phyloP scores from a whole-genome alignment of 352 stramenopile species.

The Phytophthora boehmeriae region DNA sequence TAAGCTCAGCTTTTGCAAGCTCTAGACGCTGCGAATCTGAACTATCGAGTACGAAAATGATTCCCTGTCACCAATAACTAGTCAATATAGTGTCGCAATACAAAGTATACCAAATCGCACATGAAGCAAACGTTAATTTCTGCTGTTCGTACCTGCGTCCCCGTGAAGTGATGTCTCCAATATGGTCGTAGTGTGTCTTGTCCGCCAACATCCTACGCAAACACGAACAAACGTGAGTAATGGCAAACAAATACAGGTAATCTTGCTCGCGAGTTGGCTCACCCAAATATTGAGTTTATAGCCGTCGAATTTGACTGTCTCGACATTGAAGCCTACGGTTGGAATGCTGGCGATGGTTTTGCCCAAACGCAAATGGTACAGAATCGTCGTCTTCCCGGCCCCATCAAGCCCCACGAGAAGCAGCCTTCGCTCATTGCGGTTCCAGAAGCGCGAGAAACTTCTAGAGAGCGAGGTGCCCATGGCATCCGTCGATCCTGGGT shows the following conservation, averaged over 20 bases:
- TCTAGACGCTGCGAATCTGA: constrained; percentile 65
- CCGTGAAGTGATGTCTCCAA: constrained; percentile 87
- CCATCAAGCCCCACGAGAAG: constrained; percentile 80
- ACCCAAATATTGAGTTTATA: constrained; percentile 88
- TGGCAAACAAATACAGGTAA: background rate
- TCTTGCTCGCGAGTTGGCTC: background rate
- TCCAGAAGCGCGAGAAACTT: constrained; percentile 72
- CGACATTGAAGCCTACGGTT: constrained; percentile 85
- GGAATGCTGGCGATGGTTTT: constrained; percentile 83
- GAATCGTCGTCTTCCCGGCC: constrained; percentile 82
- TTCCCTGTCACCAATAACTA: constrained; percentile 42
- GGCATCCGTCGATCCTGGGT: constrained; percentile 33
- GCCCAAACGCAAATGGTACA: constrained; percentile 79
- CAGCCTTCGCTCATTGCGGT: constrained; percentile 74
- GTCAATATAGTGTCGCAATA: background rate
- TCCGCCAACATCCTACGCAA: constrained; percentile 72
- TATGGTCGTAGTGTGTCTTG: constrained; percentile 82
- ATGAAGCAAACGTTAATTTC: background rate
- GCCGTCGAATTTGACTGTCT: constrained; percentile 73
- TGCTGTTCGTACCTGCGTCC: constrained; percentile 59
- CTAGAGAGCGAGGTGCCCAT: constrained; percentile 81
- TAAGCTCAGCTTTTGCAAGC: constrained; percentile 74
- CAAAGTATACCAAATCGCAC: background rate
- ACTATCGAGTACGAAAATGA: constrained; percentile 88
- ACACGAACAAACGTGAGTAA: constrained; percentile 1